Conservation (phyloP, 768 basidiomycete species). For the Austroboletus eburneus region DNA sequence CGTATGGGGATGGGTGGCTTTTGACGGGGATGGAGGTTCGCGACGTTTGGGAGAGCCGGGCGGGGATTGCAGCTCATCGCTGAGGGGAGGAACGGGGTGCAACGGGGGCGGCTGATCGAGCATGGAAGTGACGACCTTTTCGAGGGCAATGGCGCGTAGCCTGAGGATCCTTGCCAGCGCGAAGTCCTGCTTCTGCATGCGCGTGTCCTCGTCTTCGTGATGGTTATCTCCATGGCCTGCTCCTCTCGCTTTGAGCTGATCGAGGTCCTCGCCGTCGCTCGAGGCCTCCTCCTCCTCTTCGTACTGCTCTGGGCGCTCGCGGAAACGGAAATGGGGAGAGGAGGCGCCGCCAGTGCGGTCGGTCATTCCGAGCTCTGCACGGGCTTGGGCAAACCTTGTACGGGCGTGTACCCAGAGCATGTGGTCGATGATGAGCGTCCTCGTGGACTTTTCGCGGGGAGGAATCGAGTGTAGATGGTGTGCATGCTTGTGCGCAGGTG, state of each 20-base stretch:
- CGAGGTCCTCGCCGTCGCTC: constrained; percentile 60
- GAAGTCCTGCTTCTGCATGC: constrained; percentile 55
- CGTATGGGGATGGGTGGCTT: constrained; percentile 49
- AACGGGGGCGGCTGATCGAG: constrained; percentile 71
- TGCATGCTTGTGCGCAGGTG: constrained; percentile 83
- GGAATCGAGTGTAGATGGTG: constrained; percentile 86
- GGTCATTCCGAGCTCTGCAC: constrained; percentile 83
- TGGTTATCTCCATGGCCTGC: constrained; percentile 46
- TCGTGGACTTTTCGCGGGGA: constrained; percentile 83
- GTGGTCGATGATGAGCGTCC: constrained; percentile 84
- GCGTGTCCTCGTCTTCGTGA: constrained; percentile 56
- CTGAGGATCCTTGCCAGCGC: constrained; percentile 59
- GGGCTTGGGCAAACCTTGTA: constrained; percentile 78
- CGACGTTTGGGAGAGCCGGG: constrained; percentile 48
- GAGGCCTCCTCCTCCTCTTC: constrained; percentile 67
- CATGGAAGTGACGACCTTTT: constrained; percentile 80
- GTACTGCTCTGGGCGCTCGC: constrained; percentile 69
- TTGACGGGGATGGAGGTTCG: constrained; percentile 15
- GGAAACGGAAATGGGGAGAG: constrained; percentile 55
- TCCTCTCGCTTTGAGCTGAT: constrained; percentile 43
- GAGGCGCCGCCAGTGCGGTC: constrained; percentile 70
- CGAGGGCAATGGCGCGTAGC: constrained; percentile 74
- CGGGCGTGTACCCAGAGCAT: constrained; percentile 81
- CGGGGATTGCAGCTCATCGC: constrained; percentile 49
- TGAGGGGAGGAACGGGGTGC: constrained; percentile 43